Conservation (phyloP, 192 early-diverging fungal genomes). For the Entrophospora sp. region DNA sequence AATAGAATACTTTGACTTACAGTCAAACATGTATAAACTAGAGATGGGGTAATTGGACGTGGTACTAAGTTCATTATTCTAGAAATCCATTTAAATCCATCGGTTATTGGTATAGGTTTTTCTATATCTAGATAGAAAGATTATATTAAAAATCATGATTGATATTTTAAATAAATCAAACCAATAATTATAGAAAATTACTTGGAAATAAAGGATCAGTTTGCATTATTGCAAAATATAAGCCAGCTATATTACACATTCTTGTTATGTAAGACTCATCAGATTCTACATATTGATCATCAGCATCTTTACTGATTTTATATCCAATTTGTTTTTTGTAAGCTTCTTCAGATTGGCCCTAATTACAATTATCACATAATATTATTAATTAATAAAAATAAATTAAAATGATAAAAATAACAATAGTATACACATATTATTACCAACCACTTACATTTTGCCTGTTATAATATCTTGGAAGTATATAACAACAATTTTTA, state of each 20-base stretch:
- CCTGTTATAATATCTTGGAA: conserved; percentile 51
- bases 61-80: conserved; percentile 59
- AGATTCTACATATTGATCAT: no score
- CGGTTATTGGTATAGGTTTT: conserved; percentile 40
- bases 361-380: no score
- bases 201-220: conserved; percentile 31
- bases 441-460: conserved; percentile 33
- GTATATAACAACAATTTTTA: conserved; percentile 62
- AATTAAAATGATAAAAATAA: no score
- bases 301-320: conserved; percentile 42
- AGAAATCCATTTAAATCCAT: conserved; percentile 69
- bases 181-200: not conserved
- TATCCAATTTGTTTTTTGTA: conserved; percentile 35
- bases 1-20: no score
- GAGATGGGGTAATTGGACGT: conserved; percentile 49
- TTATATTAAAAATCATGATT: no score
- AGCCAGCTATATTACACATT: conserved; percentile 55
- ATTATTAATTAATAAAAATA: no score
- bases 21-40: conserved; percentile 1
- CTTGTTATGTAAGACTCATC: conserved; percentile 49
- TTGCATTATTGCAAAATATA: conserved; percentile 64
- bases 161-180: no score
- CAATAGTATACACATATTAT: no score
- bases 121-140: not conserved
- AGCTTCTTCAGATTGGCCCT: conserved; percentile 25